Evolutionary conservation across 2,329 filamentous ascomycete genomes (phyloP), one percentile per base, ranked within the genome.

Genomic region (Penicillium sp.): DNA sequence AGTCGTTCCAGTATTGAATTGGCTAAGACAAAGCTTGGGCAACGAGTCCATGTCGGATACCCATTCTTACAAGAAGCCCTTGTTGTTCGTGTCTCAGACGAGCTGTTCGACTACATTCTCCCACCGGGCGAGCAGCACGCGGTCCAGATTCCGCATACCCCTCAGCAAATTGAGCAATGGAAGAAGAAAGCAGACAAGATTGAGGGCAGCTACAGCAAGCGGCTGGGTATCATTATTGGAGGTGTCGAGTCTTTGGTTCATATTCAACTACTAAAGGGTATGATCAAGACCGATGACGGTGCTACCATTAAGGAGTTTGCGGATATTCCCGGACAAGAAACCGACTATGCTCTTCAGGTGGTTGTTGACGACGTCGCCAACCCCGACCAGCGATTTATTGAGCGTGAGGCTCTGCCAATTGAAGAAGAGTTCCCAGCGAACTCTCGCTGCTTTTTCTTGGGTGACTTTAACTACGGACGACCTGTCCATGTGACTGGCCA

Each of bases 31-130:
- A 93, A 92, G 70, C 83, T 99, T 45, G 93, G 93, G 45, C 85
- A 93, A 74, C 87, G 88, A 59, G 93, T 96, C 58, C 92, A 92
- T 71, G 90, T 98, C 59, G 93, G 93, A 37, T 99, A 96, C 69
- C 95, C 95, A 1, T 99, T 97, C 78, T 78, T 99, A 62, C 91
- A 96, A 67, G 96, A 99, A 77, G 95, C 91, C 53, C 93, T 93
- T 77, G 88, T 99, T 29, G 83, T 91, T 51, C 88, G 88, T 54
- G 91, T 98, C 1, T 93, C 92, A 1, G 95, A 99, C 71, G 93
- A 98, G 73, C 81, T 98, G 27, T 98, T 98, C 72, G 89, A 90
- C 67, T 99, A 97, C 70, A 81, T 87, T 19, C 79, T 95, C 35
- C 83, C 88, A 1, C 81, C 87, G 33, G 83, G 87, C 60, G 85